Evolutionary conservation across 257 asterid genomes (phyloP).

Genomic region (Datura wrightii): DNA sequence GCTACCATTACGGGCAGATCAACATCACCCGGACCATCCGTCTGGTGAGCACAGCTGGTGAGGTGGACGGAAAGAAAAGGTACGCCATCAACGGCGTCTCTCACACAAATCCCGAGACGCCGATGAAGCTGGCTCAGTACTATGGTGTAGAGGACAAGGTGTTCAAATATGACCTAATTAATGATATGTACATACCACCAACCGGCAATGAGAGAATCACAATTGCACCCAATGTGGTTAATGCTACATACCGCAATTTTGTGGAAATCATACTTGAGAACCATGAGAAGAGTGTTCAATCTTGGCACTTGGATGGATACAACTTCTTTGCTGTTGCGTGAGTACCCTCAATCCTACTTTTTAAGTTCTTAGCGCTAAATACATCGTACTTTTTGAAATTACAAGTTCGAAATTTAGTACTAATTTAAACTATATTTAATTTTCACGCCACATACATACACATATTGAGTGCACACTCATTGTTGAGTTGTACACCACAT

Average conservation of each 20-base stretch:
- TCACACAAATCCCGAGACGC: neutral
- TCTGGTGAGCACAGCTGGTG: neutral
- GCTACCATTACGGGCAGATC: slow-evolving; percentile 29
- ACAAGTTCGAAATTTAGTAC: neutral
- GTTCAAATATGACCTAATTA: slow-evolving; percentile 22
- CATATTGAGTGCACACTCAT: neutral
- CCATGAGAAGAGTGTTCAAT: slow-evolving; percentile 27
- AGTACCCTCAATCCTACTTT: neutral
- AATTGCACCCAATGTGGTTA: slow-evolving; percentile 22
- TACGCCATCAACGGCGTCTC: slow-evolving; percentile 26
- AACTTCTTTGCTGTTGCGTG: slow-evolving; percentile 25
- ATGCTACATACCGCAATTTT: slow-evolving; percentile 15
- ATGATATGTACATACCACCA: neutral
- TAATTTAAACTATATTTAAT: no score
- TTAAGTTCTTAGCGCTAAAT: neutral
- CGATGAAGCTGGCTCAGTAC: slow-evolving; percentile 24
- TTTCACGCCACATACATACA: neutral
- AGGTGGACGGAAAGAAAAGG: neutral
- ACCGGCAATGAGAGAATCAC: slow-evolving; percentile 22
- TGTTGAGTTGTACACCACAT: neutral
- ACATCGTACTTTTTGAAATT: neutral
- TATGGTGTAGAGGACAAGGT: slow-evolving; percentile 22
- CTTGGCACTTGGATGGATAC: slow-evolving; percentile 22
- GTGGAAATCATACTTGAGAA: slow-evolving; percentile 32
- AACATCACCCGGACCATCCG: slow-evolving; percentile 17